Base-by-base conservation (phyloP, 139 green algal species). In the Closterium sp. region DNA sequence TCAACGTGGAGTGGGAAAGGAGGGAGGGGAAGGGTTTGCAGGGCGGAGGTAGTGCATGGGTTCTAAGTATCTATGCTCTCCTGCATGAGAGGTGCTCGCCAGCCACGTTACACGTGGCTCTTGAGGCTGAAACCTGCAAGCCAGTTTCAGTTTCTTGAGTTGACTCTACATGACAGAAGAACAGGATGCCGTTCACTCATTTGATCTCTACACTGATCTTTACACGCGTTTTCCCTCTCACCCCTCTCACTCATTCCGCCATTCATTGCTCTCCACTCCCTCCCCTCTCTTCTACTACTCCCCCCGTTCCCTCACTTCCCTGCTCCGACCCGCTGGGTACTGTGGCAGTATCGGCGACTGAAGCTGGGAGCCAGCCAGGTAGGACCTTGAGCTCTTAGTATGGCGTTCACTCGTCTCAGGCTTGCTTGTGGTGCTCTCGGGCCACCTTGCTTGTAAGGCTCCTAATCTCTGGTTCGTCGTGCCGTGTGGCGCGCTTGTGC, bases 1-100 rank as follows among this genome's bases (percentile, higher is more conserved):
- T 99, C 95, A 32, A 6, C 10, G 30, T 2, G 30, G 30, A 10
- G 76, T n/a, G 5, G 28, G 28, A 7, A 30, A 9, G 28, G 76
- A 33, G 76, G 76, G 76, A 30, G n/a, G 36, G 36, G 36, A 6
- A 6, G 36, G 36, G 36, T 6, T 25, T 28, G 43, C 21, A 16
- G 43, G 43, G 12, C 21, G 43, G 10, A 4, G 43, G 38, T 66
- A 10, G 38, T 55, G 36, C 36, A 66, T 66, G 38, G n/a, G n/a
- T n/a, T n/a, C n/a, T n/a, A n/a, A n/a, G 36, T 55, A 55, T 6
- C 12, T 69, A 69, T 28, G 43, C 9, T 25, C 43, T 25, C 8
- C 23, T 69, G 43, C 43, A 69, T 69, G 43, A 12, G 3, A 25
- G 43, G 43, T 69, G 8, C 12, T 69, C 19, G 38, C 4, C 4